Base-by-base conservation (phyloP, 257 asterid species). In the Voacanga thouarsii region DNA sequence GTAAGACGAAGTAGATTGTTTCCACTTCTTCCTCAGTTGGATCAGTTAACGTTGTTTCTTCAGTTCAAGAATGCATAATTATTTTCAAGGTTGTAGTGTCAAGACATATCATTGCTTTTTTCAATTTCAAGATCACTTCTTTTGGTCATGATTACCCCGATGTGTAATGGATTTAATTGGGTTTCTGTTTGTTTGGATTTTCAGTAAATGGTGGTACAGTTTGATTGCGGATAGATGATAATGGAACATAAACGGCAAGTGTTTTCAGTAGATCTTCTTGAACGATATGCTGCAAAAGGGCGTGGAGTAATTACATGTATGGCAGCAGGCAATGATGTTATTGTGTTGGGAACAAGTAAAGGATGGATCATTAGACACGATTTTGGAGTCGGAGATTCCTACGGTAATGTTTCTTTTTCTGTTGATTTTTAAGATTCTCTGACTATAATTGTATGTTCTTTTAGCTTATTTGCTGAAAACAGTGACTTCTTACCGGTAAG, bases 241-340 rank as follows among this genome's bases (percentile, higher is more conserved):
- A 88, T 92, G 96, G 98, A 92, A 76, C 80, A 79, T 68, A 77
- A 83, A 85, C 92, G 96, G 79, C 94, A 89, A 79, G 96, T 93
- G 1, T 96, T 93, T 86, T 86, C 98, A 30, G 98, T 92, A 53
- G 99, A 96, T 85, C 87, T 93, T 80, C 93, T 93, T 57, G 96
- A 93, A 88, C 85, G 98, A 88, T 83, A 92, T 75, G 98, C 98
- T 68, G 92, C 98, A 43, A 92, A 96, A 84, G 99, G 98, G 51
- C 88, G 87, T 33, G 98, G 99, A 76, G 92, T 84, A 73, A 88
- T 93, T 78, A 96, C 98, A 26, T 96, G 97, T 86, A 89, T 93
- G 97, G 89, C 97, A 64, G 96, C 99, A 7, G 99, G 98, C 26
- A 93, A 96, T 80, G 98, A 93, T 82, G 98, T 96, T 82, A 89